Evolutionary conservation across 345 rosid genomes (phyloP), one percentile per base, ranked within the genome.

Genomic region (Populus deltoides): DNA sequence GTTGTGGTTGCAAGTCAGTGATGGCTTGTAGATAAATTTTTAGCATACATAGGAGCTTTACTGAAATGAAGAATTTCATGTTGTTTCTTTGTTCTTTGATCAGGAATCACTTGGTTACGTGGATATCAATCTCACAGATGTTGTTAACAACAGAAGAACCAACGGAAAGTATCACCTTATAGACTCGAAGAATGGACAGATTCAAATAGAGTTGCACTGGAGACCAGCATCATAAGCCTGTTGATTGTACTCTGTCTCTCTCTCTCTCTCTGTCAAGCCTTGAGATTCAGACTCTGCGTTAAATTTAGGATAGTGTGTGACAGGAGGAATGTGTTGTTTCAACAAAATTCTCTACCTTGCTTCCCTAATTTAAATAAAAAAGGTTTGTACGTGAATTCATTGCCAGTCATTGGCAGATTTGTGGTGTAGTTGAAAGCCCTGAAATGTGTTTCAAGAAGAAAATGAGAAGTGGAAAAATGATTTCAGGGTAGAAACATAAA

Each of bases 201-300:
- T 96, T 83, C 98, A 90, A 82, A 76, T 96, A 39, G 99, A 96
- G 87, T 73, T 93, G 83, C 93, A 92, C 78, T 96, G 99, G 99
- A 87, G 92, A 86, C 88, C 93, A 16, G 74, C 93, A 61, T 81
- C 89, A 29, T 88, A 85, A 88, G 70, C 78, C 51, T 25, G 39
- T 41, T 7, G 13, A 31, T 9, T 66, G 71, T 36, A 18, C 57
- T 6, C 24, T 77, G 20, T 63, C n/a, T 71, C 49, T 12, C 65
- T 16, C 59, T 10, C 24, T 20, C 51, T 2, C 6, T 10, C 35
- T 22, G 12, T 8, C 29, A n/a, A 59, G 29, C 65, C 65, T 59
- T 17, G 68, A 39, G 38, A 36, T 55, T 57, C n/a, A 24, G 31
- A 38, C 61, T 49, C 41, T 20, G 47, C 15, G 9, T 38, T 9